Base-by-base conservation (phyloP, 164 flowering plant species). In the Saururus chinensis region DNA sequence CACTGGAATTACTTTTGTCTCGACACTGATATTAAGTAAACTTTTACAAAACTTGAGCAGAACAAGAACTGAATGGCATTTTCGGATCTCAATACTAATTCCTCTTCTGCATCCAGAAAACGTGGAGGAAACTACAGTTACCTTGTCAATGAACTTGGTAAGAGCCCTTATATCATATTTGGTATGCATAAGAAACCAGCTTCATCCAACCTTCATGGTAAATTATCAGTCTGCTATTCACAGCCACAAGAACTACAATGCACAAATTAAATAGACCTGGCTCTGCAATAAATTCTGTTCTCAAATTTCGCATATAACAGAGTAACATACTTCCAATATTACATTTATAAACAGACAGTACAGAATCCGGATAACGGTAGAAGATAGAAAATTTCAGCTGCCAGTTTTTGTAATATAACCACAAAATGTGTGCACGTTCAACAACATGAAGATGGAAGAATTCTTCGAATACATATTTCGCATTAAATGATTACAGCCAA, bases 161-260 rank as follows among this genome's bases (percentile, higher is more conserved):
- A 85, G 78, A 59, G 77, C 70, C 72, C 99, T 77, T 80, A 90
- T 66, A 68, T 93, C 99, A 71, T 80, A 79, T 71, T 77, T 90
- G 49, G 97, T 82, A 69, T 8, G 92, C 96, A 77, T 85, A 93
- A 9, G 99, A 93, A 7, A 90, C 96, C 81, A 90, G 64, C 71
- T 93, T 93, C 71, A 93, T 65, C 99, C 97, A 93, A 93, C 99
- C 97, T 93, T 93, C 96, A 93, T 93, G 48, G 90, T 93, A 97
- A 59, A 93, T 88, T 66, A 93, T 93, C 60, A 88, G 95, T 69
- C 99, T 73, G 79, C 97, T 78, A 74, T 93, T 93, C 26, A 93
- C 92, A 17, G 99, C 95, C 66, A 93, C 83, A 70, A 93, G 96
- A 64, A 93, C 89, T 45, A 93, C 95, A 59, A 93, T 77, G 67